Evolutionary conservation across 192 early-diverging fungal genomes (phyloP), one percentile per base, ranked within the genome.

Genomic region (Coemansia sp.): DNA sequence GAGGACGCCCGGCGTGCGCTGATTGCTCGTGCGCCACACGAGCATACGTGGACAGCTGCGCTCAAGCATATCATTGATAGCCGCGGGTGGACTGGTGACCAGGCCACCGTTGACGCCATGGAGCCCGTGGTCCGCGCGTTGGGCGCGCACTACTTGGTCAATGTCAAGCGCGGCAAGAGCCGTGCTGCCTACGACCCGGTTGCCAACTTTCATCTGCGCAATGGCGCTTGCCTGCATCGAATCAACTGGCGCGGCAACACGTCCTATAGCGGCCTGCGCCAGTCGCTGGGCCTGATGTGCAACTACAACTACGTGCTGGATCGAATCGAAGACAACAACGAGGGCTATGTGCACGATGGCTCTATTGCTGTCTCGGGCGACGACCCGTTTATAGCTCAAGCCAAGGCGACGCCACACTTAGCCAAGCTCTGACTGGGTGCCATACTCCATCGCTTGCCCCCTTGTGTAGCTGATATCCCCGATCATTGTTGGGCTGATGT

Each of bases 131-230:
- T 83, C 15, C 54, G 68, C 14, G 42, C 68, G 6, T 65, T 83
- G 35, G 75, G 75, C 17, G 81, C 81, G 3, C 65, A 83, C 66
- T 84, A 84, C 51, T 49, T 84, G 19, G 42, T 73, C 6, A 67
- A 67, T 29, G 46, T 40, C 8, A 81, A 85, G 58, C 71, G 78
- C 0, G 68, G 74, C 51, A 45, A 24, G 32, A 73, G 86, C 7
- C 68, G 74, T 35, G 60, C 85, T 25, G 94, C 93, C 0, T 67
- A 90, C 15, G 96, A 98, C 76, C 95, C 96, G 0, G 96, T 98
- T 62, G 94, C 93, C 22, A 97, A 98, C 76, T 98, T 98, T 62
- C 96, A 98, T 65, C 72, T 96, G 51, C 89, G 96, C 25, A 98
- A 98, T 68, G 96, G 96, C 7, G 94, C 95, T 0, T 94, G 91